Percentiles rank a stretch among this genome's conserved stretches.
phyloP scores from a whole-genome alignment of 2,329 filamentous ascomycete genomes.

The Colletotrichum sansevieriae region DNA sequence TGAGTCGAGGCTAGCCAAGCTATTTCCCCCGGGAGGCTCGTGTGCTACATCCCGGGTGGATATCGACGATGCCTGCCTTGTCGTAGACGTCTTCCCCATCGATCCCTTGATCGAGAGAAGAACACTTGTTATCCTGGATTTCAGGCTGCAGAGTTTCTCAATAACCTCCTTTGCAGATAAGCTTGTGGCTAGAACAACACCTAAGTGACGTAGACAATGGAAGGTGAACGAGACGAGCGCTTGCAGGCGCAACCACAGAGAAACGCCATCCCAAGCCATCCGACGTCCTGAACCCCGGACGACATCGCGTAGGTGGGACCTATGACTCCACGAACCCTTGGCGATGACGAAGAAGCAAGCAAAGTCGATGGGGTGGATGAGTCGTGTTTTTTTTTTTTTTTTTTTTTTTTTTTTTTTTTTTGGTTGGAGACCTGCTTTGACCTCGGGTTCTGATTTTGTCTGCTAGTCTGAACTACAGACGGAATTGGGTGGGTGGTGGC shows the following conservation, averaged over 20 bases:
- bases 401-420: background rate
- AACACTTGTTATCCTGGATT: background rate
- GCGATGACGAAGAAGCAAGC: slow-evolving; percentile 14
- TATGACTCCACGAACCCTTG: slow-evolving; percentile 17
- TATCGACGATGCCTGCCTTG: background rate
- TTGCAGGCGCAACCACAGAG: slow-evolving; percentile 3
- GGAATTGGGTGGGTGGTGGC: background rate
- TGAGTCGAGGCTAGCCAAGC: background rate
- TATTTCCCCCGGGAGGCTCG: no score
- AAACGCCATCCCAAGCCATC: slow-evolving; percentile 1
- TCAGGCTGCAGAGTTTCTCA: background rate
- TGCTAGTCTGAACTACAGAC: background rate
- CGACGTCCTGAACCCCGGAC: slow-evolving; percentile 9
- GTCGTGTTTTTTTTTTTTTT: background rate
- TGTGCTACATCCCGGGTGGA: no score
- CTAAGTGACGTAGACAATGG: background rate
- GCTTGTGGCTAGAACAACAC: slow-evolving; percentile 1
- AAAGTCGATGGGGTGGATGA: background rate
- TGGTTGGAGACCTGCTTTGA: background rate
- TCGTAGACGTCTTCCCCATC: background rate
- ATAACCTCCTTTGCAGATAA: background rate
- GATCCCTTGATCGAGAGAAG: no score
- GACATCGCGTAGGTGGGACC: background rate
- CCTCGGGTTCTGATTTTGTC: background rate
- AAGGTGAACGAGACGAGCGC: background rate